Evolutionary conservation across 257 asterid genomes (phyloP), one percentile per base, ranked within the genome.

Genomic region (Solanum tarijense): DNA sequence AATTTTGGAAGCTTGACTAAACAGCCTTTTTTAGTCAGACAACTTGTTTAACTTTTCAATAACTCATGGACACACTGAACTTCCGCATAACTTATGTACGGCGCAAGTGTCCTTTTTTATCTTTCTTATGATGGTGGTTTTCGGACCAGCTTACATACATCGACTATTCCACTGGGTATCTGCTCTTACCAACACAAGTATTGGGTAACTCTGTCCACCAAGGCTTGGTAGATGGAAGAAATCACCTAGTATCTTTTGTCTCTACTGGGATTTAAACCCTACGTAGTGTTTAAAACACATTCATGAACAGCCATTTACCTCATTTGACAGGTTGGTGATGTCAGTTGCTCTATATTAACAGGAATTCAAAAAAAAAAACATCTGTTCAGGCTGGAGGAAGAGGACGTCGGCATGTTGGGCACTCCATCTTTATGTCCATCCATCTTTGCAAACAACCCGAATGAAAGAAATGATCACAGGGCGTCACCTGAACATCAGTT

Each of bases 381-480:
- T 87, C 83, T 58, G 85, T 89, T 94, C 87, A 97, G 18, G 98
- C 94, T 5, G 99, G 98, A 14, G 99, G 99, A 86, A 97, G 99
- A 46, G 98, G 91, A 29, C 99, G 96, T 2, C 99, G 95, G 87
- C 99, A 97, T 31, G 99, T 97, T 21, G 99, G 99, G 91, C 99
- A 97, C 92, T 97, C 99, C 99, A 97, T 96, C 92, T 97, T 97
- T 84, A 97, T 93, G 92, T 97, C 99, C 99, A 97, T 96, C 99
- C 99, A 97, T 92, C 98, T 93, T 89, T 95, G 98, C 88, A 97
- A 88, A 84, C 99, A 97, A 29, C 96, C 93, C 12, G 95, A 90
- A 90, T 97, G 99, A 89, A 96, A 97, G 95, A 96, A 95, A 94
- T 97, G 99, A 86, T 97, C 99, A 83, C 99, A 96, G 3, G 99